Conservation (phyloP, 2,329 filamentous ascomycete genomes). For the Fusarium tricinctum region DNA sequence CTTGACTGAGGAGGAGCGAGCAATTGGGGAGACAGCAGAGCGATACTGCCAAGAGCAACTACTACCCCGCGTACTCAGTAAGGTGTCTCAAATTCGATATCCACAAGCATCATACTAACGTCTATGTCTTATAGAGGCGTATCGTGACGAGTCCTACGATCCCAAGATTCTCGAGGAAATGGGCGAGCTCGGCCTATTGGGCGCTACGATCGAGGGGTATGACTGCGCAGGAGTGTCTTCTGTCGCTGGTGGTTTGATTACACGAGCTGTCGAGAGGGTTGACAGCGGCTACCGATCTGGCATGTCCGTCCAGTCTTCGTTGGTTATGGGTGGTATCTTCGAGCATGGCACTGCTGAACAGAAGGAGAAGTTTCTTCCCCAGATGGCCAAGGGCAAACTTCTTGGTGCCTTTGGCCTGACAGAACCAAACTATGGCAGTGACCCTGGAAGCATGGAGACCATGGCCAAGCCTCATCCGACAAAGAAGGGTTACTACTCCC, state of each 20-base stretch:
- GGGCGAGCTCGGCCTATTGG: constrained; percentile 90
- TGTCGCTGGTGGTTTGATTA: constrained; percentile 90
- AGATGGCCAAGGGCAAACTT: constrained; percentile 84
- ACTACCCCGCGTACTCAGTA: constrained; percentile 87
- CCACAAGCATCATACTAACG: constrained; percentile 21
- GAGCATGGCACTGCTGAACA: constrained; percentile 89
- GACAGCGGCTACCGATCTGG: constrained; percentile 93
- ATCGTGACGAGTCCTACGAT: constrained; percentile 88
- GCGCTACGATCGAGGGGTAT: constrained; percentile 88
- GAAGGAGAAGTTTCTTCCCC: constrained; percentile 85
- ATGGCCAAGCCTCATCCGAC: constrained; percentile 85
- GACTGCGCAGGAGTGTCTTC: constrained; percentile 90
- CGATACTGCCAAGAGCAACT: constrained; percentile 94
- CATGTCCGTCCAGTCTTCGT: constrained; percentile 92
- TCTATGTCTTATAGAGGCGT: constrained; percentile 72
- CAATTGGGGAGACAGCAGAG: constrained; percentile 91
- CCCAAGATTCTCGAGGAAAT: constrained; percentile 88
- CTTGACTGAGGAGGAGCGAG: constrained; percentile 89
- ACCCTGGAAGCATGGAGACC: constrained; percentile 92
- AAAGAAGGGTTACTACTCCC: constrained; percentile 83
- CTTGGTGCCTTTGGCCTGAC: constrained; percentile 91
- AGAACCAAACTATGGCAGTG: constrained; percentile 92
- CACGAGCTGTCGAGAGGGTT: constrained; percentile 88
- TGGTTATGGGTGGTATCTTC: constrained; percentile 94
- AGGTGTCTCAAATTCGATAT: constrained; percentile 19